These are phyloP conservation scores for Paecilomyces sp. DNA, from an alignment of 2,329 filamentous ascomycete species.

Conservation along the genomic window DNA sequence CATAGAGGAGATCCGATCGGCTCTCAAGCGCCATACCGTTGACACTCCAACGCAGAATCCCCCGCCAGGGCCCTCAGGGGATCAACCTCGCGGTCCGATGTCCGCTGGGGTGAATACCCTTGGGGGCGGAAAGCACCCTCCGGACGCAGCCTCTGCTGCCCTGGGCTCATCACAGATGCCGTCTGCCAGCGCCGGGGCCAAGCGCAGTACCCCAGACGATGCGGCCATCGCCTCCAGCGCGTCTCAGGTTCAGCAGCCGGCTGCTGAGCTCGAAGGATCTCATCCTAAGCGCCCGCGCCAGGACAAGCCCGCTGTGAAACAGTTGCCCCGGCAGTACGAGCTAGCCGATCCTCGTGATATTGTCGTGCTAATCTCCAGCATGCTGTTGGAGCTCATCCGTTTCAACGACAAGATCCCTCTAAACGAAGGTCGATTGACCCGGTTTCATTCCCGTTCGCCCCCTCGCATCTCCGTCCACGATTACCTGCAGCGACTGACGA, in stretches of 20 bases:
- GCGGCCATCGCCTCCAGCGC: neutral
- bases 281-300: constrained; percentile 41
- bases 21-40: constrained; percentile 31
- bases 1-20: constrained; percentile 34
- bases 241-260: constrained; percentile 11
- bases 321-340: constrained; percentile 66
- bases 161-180: constrained; percentile 9
- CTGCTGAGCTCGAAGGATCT: constrained; percentile 21
- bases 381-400: constrained; percentile 90
- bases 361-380: constrained; percentile 83
- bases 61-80: constrained; percentile 16
- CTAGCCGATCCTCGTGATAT: constrained; percentile 76
- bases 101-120: constrained; percentile 26
- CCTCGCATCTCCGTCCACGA: constrained; percentile 92
- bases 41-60: constrained; percentile 18
- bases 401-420: constrained; percentile 86
- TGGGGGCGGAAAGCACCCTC: constrained; percentile 20
- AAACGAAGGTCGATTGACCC: constrained; percentile 75
- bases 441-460: constrained; percentile 86
- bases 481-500: constrained; percentile 85
- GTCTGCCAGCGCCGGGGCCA: constrained; percentile 9
- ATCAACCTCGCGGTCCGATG: constrained; percentile 25
- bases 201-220: constrained; percentile 12
- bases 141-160: constrained; percentile 1
- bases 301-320: constrained; percentile 41